These are phyloP conservation scores for Pythium sp. DNA, from an alignment of 352 stramenopile species.

Conservation along the genomic window DNA sequence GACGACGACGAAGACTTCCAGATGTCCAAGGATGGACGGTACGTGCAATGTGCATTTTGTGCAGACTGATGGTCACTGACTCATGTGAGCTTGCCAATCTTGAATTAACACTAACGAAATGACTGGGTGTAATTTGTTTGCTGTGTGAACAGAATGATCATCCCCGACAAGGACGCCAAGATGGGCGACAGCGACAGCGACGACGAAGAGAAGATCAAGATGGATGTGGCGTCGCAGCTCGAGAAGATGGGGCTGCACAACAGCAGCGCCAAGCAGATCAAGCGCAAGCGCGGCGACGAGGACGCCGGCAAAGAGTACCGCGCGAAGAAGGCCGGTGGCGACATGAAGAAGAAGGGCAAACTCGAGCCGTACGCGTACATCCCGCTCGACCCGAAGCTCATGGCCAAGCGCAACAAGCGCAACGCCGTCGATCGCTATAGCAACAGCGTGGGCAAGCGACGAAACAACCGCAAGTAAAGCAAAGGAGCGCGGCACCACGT, in stretches of 20 bases:
- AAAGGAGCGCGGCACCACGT: background rate
- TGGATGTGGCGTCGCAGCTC: constrained; percentile 76
- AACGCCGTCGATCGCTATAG: constrained; percentile 75
- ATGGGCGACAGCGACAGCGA: constrained; percentile 53
- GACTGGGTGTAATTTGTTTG: background rate
- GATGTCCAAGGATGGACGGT: constrained; percentile 90
- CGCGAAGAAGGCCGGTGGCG: constrained; percentile 94
- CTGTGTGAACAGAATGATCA: constrained; percentile 54
- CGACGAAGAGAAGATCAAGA: constrained; percentile 80
- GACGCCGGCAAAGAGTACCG: constrained; percentile 90
- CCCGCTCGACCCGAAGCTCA: constrained; percentile 94
- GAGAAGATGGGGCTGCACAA: constrained; percentile 81
- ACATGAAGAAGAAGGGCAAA: constrained; percentile 97
- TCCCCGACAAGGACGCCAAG: constrained; percentile 51
- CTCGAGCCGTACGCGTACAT: constrained; percentile 98
- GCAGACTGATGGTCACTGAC: constrained; percentile 1
- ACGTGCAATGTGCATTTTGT: constrained; percentile 25
- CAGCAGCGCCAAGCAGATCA: constrained; percentile 25
- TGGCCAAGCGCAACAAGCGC: constrained; percentile 88
- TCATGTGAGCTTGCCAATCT: background rate
- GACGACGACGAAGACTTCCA: constrained; percentile 87
- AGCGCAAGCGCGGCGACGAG: constrained; percentile 68
- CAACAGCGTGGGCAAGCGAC: constrained; percentile 73
- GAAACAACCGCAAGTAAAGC: constrained; percentile 45
- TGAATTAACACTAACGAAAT: background rate